Percentiles rank a stretch among this genome's conserved stretches.
Conservation (phyloP, 495 filamentous ascomycete species). For the Daldinia caldariorum region DNA sequence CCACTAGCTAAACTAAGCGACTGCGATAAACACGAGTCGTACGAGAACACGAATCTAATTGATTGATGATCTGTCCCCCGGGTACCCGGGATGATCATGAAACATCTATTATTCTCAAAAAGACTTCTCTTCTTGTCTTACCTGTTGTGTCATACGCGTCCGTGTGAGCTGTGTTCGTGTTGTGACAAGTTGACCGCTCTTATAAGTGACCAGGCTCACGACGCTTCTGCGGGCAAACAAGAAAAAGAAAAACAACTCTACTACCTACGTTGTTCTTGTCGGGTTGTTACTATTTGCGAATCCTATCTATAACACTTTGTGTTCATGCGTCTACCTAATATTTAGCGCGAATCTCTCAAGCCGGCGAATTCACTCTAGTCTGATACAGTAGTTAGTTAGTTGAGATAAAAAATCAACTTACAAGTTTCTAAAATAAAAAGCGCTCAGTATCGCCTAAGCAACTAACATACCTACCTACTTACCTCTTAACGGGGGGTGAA, state of each 20-base stretch:
- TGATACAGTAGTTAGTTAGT: no score
- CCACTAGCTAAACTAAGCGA: background rate
- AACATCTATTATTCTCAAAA: conserved; percentile 11
- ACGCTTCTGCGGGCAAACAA: background rate
- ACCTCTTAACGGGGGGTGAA: no score
- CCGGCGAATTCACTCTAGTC: no score
- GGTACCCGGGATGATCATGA: conserved; percentile 12
- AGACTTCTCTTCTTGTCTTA: background rate
- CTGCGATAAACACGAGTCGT: conserved; percentile 22
- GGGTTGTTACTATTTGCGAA: background rate
- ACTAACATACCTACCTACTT: no score
- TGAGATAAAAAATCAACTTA: no score
- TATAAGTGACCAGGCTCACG: background rate
- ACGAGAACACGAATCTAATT: conserved; percentile 33
- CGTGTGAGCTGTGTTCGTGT: background rate
- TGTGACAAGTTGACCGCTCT: conserved; percentile 1
- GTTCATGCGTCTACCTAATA: no score
- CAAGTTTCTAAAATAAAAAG: no score
- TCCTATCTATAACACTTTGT: no score
- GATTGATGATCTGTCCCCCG: conserved; percentile 6
- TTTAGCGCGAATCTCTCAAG: no score
- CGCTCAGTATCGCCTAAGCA: no score
- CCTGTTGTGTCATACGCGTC: background rate
- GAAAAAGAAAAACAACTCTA: no score
- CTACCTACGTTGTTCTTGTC: background rate